These are phyloP conservation scores for Mytilinidion resinicola DNA, from an alignment of 495 filamentous ascomycete species.

Conservation along the genomic window DNA sequence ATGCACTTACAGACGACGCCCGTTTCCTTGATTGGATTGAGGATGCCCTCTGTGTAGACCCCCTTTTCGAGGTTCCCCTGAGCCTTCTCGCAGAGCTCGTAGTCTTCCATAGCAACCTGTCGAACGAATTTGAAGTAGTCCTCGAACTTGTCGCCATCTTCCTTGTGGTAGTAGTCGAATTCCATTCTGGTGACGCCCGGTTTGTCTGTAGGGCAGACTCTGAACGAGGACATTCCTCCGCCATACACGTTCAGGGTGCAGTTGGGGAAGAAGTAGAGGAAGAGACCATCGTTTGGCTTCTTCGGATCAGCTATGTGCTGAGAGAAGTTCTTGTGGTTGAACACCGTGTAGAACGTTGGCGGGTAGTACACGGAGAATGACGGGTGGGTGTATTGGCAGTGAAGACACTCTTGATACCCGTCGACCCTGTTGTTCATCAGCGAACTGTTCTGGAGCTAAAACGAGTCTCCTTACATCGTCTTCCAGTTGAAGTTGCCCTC, in stretches of 20 bases:
- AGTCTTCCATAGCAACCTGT: slow-evolving; percentile 56
- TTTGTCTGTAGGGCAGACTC: slow-evolving; percentile 49
- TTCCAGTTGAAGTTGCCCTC: slow-evolving; percentile 59
- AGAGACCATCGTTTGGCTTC: slow-evolving; percentile 49
- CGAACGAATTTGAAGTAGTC: slow-evolving; percentile 55
- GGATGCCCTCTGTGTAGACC: slow-evolving; percentile 52
- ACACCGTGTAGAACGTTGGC: slow-evolving; percentile 52
- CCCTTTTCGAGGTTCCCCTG: slow-evolving; percentile 51
- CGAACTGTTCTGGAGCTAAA: background rate
- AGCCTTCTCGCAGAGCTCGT: slow-evolving; percentile 54
- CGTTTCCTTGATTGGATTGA: slow-evolving; percentile 54
- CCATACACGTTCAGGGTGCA: slow-evolving; percentile 58
- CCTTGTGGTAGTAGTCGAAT: slow-evolving; percentile 56
- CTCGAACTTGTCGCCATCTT: slow-evolving; percentile 51
- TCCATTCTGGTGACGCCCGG: slow-evolving; percentile 54
- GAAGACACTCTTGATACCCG: slow-evolving; percentile 57
- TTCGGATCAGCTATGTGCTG: slow-evolving; percentile 53
- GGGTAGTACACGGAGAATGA: slow-evolving; percentile 55
- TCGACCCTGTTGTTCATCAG: slow-evolving; percentile 39
- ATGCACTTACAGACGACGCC: slow-evolving; percentile 48
- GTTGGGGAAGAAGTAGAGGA: slow-evolving; percentile 58
- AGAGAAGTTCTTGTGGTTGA: slow-evolving; percentile 52
- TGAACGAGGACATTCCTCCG: slow-evolving; percentile 55
- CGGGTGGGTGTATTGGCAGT: slow-evolving; percentile 59
- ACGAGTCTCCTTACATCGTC: slow-evolving; percentile 43